A percentile compares a stretch with the other conserved stretches of the same genome.
phyloP scores from a whole-genome alignment of 495 filamentous ascomycete species.

The Chaetomium fimeti region DNA sequence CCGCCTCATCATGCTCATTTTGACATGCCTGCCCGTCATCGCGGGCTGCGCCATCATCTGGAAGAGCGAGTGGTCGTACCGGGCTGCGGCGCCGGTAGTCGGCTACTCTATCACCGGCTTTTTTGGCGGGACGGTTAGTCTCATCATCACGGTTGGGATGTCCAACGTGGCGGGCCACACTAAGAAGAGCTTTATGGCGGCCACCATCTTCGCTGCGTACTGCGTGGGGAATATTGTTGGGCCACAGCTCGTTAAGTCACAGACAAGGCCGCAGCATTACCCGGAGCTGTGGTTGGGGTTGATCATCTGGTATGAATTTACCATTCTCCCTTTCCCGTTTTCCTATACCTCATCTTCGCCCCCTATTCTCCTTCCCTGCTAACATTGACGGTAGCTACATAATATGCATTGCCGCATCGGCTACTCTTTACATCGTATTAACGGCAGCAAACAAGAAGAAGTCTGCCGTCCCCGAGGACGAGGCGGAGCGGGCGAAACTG shows the following conservation, averaged over 20 bases:
- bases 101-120: conserved; percentile 71
- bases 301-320: conserved; percentile 59
- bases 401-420: conserved; percentile 60
- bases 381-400: conserved; percentile 53
- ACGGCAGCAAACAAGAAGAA: conserved; percentile 55
- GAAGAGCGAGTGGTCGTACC: conserved; percentile 64
- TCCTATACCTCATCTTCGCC: neutral
- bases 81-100: conserved; percentile 60
- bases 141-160: conserved; percentile 67
- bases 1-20: conserved; percentile 60
- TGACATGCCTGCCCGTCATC: conserved; percentile 68
- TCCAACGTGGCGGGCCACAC: conserved; percentile 74
- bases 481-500: conserved; percentile 59
- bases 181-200: conserved; percentile 73
- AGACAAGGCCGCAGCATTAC: conserved; percentile 63
- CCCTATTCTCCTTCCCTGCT: neutral
- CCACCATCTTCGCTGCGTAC: conserved; percentile 71
- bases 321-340: neutral
- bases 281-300: conserved; percentile 67
- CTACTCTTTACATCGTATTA: conserved; percentile 57
- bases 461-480: conserved; percentile 50
- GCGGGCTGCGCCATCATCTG: conserved; percentile 73
- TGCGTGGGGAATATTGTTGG: conserved; percentile 70
- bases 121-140: conserved; percentile 63
- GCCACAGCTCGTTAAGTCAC: conserved; percentile 63